These are phyloP conservation scores for Penicillium desertorum DNA, from an alignment of 495 filamentous ascomycete species.

Conservation along the genomic window DNA sequence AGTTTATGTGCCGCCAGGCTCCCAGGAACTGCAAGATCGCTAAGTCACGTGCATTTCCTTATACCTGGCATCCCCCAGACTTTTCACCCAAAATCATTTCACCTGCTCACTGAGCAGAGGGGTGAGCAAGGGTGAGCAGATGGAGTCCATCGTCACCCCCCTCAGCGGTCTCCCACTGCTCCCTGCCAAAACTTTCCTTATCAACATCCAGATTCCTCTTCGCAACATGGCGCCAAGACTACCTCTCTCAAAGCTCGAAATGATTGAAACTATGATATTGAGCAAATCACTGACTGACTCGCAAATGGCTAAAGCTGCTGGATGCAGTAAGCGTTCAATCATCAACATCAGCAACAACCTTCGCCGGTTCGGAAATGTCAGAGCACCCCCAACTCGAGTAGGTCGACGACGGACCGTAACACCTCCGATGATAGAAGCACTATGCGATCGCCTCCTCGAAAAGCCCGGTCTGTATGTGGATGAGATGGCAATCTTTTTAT, in stretches of 20 bases:
- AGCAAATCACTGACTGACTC: constrained; percentile 1
- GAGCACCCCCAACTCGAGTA: constrained; percentile 4
- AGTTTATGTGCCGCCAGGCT: too few species aligned
- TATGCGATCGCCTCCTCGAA: constrained; percentile 5
- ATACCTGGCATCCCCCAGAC: too few species aligned
- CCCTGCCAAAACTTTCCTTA: too few species aligned
- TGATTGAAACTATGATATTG: background rate
- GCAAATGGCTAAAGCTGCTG: constrained; percentile 7
- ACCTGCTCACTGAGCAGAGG: too few species aligned
- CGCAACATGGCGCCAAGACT: constrained; percentile 15
- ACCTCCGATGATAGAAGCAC: constrained; percentile 4
- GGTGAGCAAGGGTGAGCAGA: too few species aligned
- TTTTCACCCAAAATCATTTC: background rate
- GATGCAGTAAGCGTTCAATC: constrained; percentile 4
- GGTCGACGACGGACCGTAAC: background rate
- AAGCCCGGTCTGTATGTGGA: constrained; percentile 20
- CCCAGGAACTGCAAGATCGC: too few species aligned
- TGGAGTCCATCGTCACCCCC: too few species aligned
- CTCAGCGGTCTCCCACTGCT: too few species aligned
- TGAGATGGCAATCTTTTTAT: constrained; percentile 21
- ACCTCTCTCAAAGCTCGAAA: constrained; percentile 9
- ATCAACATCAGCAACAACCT: constrained; percentile 10
- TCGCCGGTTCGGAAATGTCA: constrained; percentile 4
- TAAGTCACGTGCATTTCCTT: too few species aligned
- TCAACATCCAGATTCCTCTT: background rate